Percentiles rank a stretch among this genome's conserved stretches.
Evolutionary conservation across 2,329 filamentous ascomycete species (phyloP).

Genomic region (Colletotrichum lini): DNA sequence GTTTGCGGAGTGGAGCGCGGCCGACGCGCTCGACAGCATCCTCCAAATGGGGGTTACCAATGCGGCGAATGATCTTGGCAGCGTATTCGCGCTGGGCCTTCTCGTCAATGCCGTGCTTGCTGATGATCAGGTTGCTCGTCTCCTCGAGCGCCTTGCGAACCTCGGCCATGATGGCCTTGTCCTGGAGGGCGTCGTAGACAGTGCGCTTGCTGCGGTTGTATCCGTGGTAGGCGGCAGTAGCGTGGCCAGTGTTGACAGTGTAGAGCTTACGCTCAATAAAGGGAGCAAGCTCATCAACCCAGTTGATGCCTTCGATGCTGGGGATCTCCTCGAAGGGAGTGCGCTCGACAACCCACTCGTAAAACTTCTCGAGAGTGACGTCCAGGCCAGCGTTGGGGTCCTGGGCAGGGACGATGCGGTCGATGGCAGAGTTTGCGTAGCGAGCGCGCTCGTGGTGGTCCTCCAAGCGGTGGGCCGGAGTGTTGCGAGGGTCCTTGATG

Average conservation of each 20-base stretch:
- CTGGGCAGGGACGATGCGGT: slow-evolving; percentile 97
- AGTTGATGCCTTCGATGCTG: slow-evolving; percentile 89
- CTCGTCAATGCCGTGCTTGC: slow-evolving; percentile 85
- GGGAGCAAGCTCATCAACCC: slow-evolving; percentile 90
- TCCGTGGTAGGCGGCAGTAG: slow-evolving; percentile 95
- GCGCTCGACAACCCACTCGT: slow-evolving; percentile 96
- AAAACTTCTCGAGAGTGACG: slow-evolving; percentile 98
- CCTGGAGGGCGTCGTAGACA: slow-evolving; percentile 89
- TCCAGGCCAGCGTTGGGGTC: slow-evolving; percentile 84
- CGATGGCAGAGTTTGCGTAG: slow-evolving; percentile 98
- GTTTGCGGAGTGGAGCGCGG: slow-evolving; percentile 93
- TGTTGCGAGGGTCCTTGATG: slow-evolving; percentile 83
- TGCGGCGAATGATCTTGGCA: slow-evolving; percentile 90
- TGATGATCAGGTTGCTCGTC: slow-evolving; percentile 87
- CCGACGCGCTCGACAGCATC: slow-evolving; percentile 96
- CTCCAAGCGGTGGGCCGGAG: slow-evolving; percentile 75
- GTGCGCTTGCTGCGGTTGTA: slow-evolving; percentile 88
- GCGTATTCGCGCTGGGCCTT: slow-evolving; percentile 89
- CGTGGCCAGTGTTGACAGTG: slow-evolving; percentile 98
- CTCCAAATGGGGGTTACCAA: slow-evolving; percentile 93
- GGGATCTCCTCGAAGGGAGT: slow-evolving; percentile 85
- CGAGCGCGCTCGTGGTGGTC: slow-evolving; percentile 82
- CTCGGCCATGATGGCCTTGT: slow-evolving; percentile 83
- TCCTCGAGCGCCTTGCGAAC: slow-evolving; percentile 87
- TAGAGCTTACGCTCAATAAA: slow-evolving; percentile 99